Evolutionary conservation across 1,139 yeast species (phyloP), one percentile per base, ranked within the genome.

Genomic region (Scheffersomyces insectosa): DNA sequence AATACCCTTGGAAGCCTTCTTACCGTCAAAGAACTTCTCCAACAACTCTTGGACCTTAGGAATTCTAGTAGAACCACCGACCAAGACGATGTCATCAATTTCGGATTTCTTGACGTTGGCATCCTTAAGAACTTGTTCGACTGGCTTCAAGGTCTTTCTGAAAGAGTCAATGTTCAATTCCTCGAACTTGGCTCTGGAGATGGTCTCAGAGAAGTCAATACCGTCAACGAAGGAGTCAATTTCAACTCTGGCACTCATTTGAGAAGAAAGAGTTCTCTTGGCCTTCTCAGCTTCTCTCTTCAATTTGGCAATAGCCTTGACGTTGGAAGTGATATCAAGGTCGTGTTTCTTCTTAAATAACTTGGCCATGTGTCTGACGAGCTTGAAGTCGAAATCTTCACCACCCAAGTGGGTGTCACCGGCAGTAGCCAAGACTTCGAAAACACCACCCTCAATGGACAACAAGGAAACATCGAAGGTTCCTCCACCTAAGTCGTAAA

Each of bases 271-370:
- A 41, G 95, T 85, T 75, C 97, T 86, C 82, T 90, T 90, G 52
- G 97, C 97, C 81, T 90, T 88, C 78, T 90, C 97, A 54, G 90
- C 95, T 71, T 89, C 97, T 66, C 96, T 85, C 85, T 88, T 89
- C 68, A 90, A 84, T 70, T 89, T 88, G 55, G 96, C 85, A 59
- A 88, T 70, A 44, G 97, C 90, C 75, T 86, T 87, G 54, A 82
- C 68, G 72, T 88, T 88, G 54, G 77, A 71, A 52, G 86, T 64
- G 52, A 89, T 77, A 66, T 90, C 97, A 58, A 86, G 79, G 56
- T 77, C 78, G 68, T 88, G 85, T 78, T 89, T 90, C 84, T 88
- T 88, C 80, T 89, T 87, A 79, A 88, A 89, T 52, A 84, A 75
- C 71, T 85, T 85, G 59, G 85, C 76, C 68, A 90, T 86, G 76